Conservation (phyloP, 441 rosid species). For the Corymbia calophylla region DNA sequence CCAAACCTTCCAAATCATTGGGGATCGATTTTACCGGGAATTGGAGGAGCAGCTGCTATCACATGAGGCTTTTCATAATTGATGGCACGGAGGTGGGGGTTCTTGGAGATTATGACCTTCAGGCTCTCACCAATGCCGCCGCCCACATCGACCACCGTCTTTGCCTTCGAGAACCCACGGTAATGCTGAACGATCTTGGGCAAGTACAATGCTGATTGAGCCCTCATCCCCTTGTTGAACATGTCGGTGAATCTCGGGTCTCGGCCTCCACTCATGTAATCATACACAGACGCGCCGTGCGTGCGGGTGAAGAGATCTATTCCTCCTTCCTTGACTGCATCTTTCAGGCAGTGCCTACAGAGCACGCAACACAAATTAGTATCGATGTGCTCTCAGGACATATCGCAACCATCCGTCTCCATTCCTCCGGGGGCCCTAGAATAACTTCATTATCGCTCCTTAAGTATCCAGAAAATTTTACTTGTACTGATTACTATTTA, state of each 20-base stretch:
- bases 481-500: not conserved
- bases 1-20: not conserved
- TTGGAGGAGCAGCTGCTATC: not conserved
- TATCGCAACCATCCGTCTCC: not conserved
- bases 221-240: slow-evolving; percentile 2
- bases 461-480: not conserved
- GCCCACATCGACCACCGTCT: slow-evolving; percentile 8
- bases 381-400: not conserved
- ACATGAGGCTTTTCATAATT: slow-evolving; percentile 16
- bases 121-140: slow-evolving; percentile 7
- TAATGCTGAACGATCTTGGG: not conserved
- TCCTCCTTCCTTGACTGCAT: slow-evolving; percentile 3
- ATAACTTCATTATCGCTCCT: not conserved
- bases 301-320: not conserved
- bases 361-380: not conserved
- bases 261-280: not conserved
- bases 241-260: not conserved
- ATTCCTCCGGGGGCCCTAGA: not conserved
- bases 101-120: not conserved
- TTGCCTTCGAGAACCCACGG: not conserved
- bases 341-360: not conserved
- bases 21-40: not conserved
- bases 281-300: not conserved
- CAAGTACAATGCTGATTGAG: not conserved
- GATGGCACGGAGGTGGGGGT: slow-evolving; percentile 5